These are phyloP conservation scores for Drechmeria coniospora DNA, from an alignment of 2,329 filamentous ascomycete species.

Conservation along the genomic window DNA sequence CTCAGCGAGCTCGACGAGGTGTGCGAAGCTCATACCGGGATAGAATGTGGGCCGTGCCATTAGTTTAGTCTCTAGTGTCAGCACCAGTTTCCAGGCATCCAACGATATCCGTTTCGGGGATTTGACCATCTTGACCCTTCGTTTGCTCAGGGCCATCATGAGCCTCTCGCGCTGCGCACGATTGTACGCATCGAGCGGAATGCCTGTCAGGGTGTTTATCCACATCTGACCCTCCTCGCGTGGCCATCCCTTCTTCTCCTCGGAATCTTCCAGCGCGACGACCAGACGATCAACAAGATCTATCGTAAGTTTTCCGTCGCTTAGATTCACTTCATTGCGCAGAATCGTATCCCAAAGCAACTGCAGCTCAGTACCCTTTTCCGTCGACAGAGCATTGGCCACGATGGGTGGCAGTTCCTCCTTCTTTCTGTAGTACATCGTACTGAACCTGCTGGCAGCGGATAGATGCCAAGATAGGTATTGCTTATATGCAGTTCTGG, in stretches of 20 bases:
- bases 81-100: constrained; percentile 19
- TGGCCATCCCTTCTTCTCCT: constrained; percentile 17
- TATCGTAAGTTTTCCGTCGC: constrained; percentile 16
- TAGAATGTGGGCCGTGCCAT: constrained; percentile 37
- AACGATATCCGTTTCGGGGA: constrained; percentile 11
- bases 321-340: constrained; percentile 22
- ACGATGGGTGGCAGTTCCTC: constrained; percentile 11
- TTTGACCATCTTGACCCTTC: constrained; percentile 11
- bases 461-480: constrained; percentile 20
- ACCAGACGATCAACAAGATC: constrained; percentile 18
- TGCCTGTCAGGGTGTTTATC: constrained; percentile 16
- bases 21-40: constrained; percentile 25
- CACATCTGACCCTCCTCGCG: constrained; percentile 12
- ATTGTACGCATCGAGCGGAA: constrained; percentile 23
- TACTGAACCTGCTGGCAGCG: constrained; percentile 16
- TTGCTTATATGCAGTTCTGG: constrained; percentile 13
- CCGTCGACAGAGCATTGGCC: constrained; percentile 9
- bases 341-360: constrained; percentile 16
- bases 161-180: constrained; percentile 28
- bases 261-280: constrained; percentile 12
- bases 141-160: constrained; percentile 18
- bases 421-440: constrained; percentile 12
- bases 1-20: constrained; percentile 19
- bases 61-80: constrained; percentile 32
- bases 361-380: constrained; percentile 7